Evolutionary conservation across 129 eudicot genomes (phyloP), one percentile per base, ranked within the genome.

Genomic region (Erigeron canadensis): DNA sequence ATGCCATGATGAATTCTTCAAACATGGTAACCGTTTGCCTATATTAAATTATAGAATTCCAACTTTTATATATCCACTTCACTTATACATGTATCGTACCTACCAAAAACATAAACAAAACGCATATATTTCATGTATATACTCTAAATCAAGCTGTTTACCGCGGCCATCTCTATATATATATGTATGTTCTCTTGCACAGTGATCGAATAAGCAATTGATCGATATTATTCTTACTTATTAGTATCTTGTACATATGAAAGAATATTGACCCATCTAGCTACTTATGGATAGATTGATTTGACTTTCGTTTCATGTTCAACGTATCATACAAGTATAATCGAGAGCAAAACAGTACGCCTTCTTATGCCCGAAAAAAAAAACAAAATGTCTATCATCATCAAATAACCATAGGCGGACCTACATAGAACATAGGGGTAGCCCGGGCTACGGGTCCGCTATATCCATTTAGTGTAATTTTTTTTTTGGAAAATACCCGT

Each of bases 61-160:
- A 15, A 18, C 53, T 5, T 38, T 40, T 15, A 39, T 63, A 68
- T 73, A 13, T 48, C 40, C 13, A 37, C 18, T n/a, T 54, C 42
- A 62, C 34, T 13, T 43, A 18, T 67, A 68, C 8, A 54, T 62
- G 19, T 38, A 56, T 53, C 12, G 5, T 42, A 5, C 19, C 5
- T 42, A 5, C 19, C 5, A 4, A 48, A 58, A 47, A 57, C 58
- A 43, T 40, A 23, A 16, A 74, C 53, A 53, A 39, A 60, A 45
- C 67, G 45, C 76, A 46, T n/a, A 6, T 21, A 28, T 57, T 50
- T 47, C 43, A 61, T 53, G 80, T 75, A 74, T 38, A 75, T 74
- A 60, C 48, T 40, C 39, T 55, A 67, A 40, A n/a, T n/a, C n/a
- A n/a, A 48, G 19, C 42, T 51, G 4, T 67, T 50, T 76, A 63